phyloP scores from a whole-genome alignment of 345 rosid species.

The Syzygium jambos region DNA sequence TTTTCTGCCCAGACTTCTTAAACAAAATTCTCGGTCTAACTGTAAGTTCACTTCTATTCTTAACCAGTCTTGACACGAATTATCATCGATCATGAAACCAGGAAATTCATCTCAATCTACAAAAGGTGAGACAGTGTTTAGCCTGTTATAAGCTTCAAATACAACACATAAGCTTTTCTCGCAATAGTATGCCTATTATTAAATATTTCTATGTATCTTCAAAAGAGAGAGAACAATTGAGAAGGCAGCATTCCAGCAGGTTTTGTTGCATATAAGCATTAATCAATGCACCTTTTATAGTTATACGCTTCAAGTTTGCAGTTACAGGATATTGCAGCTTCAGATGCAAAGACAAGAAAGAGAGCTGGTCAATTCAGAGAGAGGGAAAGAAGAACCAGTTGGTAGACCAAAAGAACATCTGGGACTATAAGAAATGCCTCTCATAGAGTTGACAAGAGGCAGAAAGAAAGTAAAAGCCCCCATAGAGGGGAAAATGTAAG shows the following conservation, averaged over 20 bases:
- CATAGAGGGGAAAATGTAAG: background rate
- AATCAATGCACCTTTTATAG: background rate
- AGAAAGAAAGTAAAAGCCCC: background rate
- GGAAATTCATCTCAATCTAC: background rate
- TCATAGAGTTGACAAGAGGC: background rate
- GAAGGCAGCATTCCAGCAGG: background rate
- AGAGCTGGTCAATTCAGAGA: background rate
- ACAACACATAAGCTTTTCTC: background rate
- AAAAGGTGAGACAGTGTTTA: background rate
- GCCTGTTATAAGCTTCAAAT: background rate
- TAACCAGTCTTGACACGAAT: background rate
- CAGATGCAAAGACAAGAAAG: background rate
- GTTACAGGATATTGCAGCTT: background rate
- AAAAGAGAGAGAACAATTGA: background rate
- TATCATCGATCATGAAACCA: background rate
- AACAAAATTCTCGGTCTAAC: background rate
- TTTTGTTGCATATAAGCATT: background rate
- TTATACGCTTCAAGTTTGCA: background rate
- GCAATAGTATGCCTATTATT: background rate
- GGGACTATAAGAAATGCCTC: background rate
- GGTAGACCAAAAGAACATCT: background rate
- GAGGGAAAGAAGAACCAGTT: background rate
- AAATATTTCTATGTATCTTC: background rate
- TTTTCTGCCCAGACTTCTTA: background rate
- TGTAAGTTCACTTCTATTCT: background rate